phyloP scores from a whole-genome alignment of 495 filamentous ascomycete species.

The Articulospora tetracladia region DNA sequence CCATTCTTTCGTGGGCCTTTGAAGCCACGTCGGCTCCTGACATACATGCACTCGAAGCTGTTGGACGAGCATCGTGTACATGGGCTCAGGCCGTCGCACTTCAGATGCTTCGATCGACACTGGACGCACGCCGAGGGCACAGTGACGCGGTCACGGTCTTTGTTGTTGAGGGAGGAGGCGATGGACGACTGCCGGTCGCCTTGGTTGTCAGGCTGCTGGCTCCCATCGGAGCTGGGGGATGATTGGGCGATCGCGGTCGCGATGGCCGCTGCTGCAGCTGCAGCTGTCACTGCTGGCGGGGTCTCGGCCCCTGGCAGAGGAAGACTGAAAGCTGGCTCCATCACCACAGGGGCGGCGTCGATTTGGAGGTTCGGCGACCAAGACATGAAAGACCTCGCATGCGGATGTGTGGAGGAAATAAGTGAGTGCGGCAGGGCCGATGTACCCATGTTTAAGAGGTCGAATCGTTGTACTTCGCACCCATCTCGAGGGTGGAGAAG shows the following conservation, averaged over 20 bases:
- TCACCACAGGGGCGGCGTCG: not conserved
- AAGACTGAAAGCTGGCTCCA: not conserved
- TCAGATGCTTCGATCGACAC: slow-evolving; percentile 25
- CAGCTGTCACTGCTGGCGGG: not conserved
- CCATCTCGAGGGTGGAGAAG: not conserved
- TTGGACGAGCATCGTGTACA: slow-evolving; percentile 24
- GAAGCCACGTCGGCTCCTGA: slow-evolving; percentile 22
- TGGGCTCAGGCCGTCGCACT: slow-evolving; percentile 24
- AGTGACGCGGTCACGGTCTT: slow-evolving; percentile 18
- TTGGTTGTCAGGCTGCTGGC: slow-evolving; percentile 1
- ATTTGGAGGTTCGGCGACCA: not conserved
- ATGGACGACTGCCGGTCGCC: slow-evolving; percentile 11
- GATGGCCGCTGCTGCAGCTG: not conserved
- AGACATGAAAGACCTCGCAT: not conserved
- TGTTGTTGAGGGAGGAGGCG: not conserved
- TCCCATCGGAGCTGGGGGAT: slow-evolving; percentile 14
- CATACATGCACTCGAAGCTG: slow-evolving; percentile 24
- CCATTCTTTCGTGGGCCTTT: slow-evolving; percentile 24
- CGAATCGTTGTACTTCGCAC: not conserved
- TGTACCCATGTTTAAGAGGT: not conserved
- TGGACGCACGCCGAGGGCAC: slow-evolving; percentile 24
- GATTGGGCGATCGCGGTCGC: not conserved
- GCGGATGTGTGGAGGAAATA: not conserved
- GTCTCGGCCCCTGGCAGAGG: not conserved
- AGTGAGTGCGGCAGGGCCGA: not conserved